A percentile compares a stretch with the other conserved stretches of the same genome.
phyloP scores from a whole-genome alignment of 2,329 filamentous ascomycete genomes.

The Reticulascus tulasneorum region DNA sequence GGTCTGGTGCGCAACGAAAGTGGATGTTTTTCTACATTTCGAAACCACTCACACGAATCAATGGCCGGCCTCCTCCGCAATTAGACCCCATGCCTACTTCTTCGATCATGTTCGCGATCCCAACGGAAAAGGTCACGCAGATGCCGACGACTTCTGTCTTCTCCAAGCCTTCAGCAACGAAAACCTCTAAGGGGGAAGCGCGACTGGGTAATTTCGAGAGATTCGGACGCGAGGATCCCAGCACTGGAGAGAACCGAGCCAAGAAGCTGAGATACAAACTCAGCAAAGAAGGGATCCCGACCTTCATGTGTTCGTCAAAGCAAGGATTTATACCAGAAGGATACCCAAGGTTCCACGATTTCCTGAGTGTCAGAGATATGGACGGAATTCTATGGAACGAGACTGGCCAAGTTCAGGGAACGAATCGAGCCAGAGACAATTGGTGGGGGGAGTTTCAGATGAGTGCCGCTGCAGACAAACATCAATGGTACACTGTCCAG shows the following conservation, averaged over 20 bases:
- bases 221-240: neutral
- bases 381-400: conserved; percentile 4
- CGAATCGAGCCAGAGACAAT: neutral
- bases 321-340: neutral
- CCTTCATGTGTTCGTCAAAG: conserved; percentile 5
- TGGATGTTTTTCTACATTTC: conserved; percentile 9
- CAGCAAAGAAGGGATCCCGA: conserved; percentile 8
- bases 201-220: neutral
- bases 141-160: neutral
- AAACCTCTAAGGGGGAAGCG: neutral
- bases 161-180: neutral
- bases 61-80: conserved; percentile 5
- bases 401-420: conserved; percentile 1
- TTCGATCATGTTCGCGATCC: conserved; percentile 8
- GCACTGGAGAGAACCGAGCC: neutral
- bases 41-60: conserved; percentile 1
- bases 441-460: conserved; percentile 9
- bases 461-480: conserved; percentile 1
- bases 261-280: conserved; percentile 3
- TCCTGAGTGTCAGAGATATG: conserved; percentile 4
- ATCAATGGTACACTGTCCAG: conserved; percentile 7
- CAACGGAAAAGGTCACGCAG: conserved; percentile 4
- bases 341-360: conserved; percentile 2
- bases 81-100: conserved; percentile 8
- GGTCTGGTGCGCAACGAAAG: conserved; percentile 3